Evolutionary conservation across 495 filamentous ascomycete genomes (phyloP), one percentile per base, ranked within the genome.

Genomic region (Penicillium turbatum): DNA sequence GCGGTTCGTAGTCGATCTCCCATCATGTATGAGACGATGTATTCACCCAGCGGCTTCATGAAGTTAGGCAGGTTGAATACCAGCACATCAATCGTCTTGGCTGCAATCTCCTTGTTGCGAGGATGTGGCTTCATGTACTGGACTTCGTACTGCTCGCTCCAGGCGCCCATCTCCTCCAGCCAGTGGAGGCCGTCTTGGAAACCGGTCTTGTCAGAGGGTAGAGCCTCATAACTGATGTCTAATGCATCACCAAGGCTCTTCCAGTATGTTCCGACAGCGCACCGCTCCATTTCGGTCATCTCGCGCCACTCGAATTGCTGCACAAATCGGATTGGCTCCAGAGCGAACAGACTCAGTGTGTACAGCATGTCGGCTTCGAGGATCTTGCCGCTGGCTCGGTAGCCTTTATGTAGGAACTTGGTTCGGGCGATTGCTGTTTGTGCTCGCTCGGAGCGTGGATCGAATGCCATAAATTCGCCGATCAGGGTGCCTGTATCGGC

Each of bases 311-410:
- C 84, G 58, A 79, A 86, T 27, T 69, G 52, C 10, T 67, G 60
- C 3, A 70, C 59, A 13, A 83, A 88, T 12, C 77, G 71, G 29
- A 77, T 70, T 1, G 82, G 84, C 56, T 87, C 82, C 0, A 69
- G 59, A 0, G 80, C 75, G 59, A 86, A 87, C 1, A 86, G 73
- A 9, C 72, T 76, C 0, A 87, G 70, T 0, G 84, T 86, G 65
- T 86, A 89, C 0, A 87, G 70, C 63, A 87, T 76, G 53, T 87
- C 85, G 0, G 76, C 73, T 53, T 86, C 78, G 7, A 72, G 68
- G 60, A 89, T 87, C 51, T 77, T 76, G 12, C 83, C 82, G 21
- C 72, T 67, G 17, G 76, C 71, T 5, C 73, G 71, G 63, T 86
- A 86, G 12, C 68, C 68, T 24, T 69, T 69, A 49, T 88, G 86